Evolutionary conservation across 106 monocot species (phyloP).

Genomic region (Posidonia australis): DNA sequence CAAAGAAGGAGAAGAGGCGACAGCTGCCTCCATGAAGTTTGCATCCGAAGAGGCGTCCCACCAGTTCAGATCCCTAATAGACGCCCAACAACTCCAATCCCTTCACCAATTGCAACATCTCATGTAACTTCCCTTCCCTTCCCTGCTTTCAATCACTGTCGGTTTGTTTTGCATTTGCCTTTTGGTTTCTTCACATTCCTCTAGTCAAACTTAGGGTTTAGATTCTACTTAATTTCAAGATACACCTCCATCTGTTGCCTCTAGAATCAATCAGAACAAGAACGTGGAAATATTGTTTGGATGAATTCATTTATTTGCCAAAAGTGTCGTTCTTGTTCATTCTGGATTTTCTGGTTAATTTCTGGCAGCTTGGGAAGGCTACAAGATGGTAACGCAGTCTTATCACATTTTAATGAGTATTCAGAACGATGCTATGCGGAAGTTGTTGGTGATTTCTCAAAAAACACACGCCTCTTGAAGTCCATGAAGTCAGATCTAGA

Average conservation of each 20-base stretch:
- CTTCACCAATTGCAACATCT: constrained; percentile 65
- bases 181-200: too few relatives aligned
- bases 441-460: constrained; percentile 62
- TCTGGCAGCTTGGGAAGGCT: constrained; percentile 72
- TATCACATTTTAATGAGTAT: constrained; percentile 92
- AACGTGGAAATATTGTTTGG: too few relatives aligned
- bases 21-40: constrained; percentile 11
- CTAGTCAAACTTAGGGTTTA: too few relatives aligned
- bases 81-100: constrained; percentile 39
- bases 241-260: too few relatives aligned
- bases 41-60: constrained; percentile 54
- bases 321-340: neutral
- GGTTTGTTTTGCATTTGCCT: too few relatives aligned
- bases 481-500: constrained; percentile 92
- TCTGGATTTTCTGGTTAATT: neutral
- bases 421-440: constrained; percentile 72
- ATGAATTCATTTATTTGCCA: neutral
- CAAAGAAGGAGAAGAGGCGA: constrained; percentile 19
- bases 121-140: constrained; percentile 26
- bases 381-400: constrained; percentile 89
- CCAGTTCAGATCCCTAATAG: constrained; percentile 59
- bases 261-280: too few relatives aligned
- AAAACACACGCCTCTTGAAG: constrained; percentile 65
- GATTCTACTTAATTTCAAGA: too few relatives aligned
- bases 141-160: too few relatives aligned